Percentiles rank a stretch among this genome's conserved stretches.
phyloP scores from a whole-genome alignment of 1,284 basidiomycete genomes.

The Rhizoctonia solani region DNA sequence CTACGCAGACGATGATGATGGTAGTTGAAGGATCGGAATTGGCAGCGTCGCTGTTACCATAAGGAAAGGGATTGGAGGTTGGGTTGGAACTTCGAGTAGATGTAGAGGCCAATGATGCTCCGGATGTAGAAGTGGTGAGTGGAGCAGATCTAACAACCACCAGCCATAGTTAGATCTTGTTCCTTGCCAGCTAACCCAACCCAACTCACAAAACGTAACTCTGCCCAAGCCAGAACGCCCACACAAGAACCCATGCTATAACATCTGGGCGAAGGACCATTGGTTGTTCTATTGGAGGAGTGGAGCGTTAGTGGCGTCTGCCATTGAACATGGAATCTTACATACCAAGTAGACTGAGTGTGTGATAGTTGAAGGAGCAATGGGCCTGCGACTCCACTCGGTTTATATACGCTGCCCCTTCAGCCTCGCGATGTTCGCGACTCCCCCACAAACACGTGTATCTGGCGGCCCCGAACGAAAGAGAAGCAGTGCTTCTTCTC shows the following conservation, averaged over 20 bases:
- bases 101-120: slow-evolving; percentile 1
- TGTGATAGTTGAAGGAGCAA: background rate
- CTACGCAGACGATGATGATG: slow-evolving; percentile 12
- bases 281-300: background rate
- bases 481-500: slow-evolving; percentile 19
- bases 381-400: background rate
- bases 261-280: background rate
- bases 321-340: background rate
- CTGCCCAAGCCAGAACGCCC: background rate
- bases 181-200: background rate
- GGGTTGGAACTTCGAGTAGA: background rate
- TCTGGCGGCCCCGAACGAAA: slow-evolving; percentile 21
- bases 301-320: background rate
- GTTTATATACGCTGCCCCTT: background rate
- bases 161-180: background rate
- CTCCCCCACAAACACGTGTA: slow-evolving; percentile 14
- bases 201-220: slow-evolving; percentile 1
- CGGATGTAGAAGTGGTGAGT: background rate
- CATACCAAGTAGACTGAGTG: background rate
- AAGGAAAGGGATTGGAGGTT: slow-evolving; percentile 1
- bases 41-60: background rate
- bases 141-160: slow-evolving; percentile 2
- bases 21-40: slow-evolving; percentile 2
- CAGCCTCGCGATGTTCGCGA: slow-evolving; percentile 25
- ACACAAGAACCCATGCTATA: background rate